These are phyloP conservation scores for Pestalotiopsis sp. DNA, from an alignment of 2,329 filamentous ascomycete species.

Conservation along the genomic window DNA sequence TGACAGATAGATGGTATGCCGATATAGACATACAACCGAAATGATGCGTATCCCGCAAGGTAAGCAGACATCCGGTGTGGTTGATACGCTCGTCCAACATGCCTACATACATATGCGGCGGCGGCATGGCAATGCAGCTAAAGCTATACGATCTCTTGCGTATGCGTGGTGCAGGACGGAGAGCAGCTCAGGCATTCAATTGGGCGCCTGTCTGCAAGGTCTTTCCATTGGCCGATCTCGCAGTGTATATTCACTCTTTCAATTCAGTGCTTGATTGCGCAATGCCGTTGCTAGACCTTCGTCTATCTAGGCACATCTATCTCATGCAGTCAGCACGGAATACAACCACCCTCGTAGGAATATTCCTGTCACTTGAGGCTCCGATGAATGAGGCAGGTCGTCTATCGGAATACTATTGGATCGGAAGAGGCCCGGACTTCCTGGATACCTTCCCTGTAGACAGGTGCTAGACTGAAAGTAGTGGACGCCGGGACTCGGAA, in stretches of 20 bases:
- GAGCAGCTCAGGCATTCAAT: too few relatives aligned
- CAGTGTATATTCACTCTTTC: too few relatives aligned
- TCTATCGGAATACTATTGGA: background rate
- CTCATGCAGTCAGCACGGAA: too few relatives aligned
- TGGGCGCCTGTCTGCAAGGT: too few relatives aligned
- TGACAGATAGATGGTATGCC: background rate
- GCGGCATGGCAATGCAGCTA: background rate
- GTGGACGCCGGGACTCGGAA: background rate
- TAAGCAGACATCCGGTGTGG: background rate
- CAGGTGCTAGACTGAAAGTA: background rate
- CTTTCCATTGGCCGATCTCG: too few relatives aligned
- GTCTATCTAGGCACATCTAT: too few relatives aligned
- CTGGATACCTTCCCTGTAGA: background rate
- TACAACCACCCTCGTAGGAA: background rate
- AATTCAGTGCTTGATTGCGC: too few relatives aligned
- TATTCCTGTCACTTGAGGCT: background rate
- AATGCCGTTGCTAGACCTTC: too few relatives aligned
- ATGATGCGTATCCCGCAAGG: background rate
- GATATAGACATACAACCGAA: too few relatives aligned
- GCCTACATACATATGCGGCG: background rate
- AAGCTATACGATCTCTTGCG: background rate
- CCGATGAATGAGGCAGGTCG: background rate
- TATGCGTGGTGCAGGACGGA: background rate
- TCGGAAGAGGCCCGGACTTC: background rate
- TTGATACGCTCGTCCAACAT: background rate